These are phyloP conservation scores for Ogataea methylovora DNA, from an alignment of 805 yeast species.

Conservation along the genomic window DNA sequence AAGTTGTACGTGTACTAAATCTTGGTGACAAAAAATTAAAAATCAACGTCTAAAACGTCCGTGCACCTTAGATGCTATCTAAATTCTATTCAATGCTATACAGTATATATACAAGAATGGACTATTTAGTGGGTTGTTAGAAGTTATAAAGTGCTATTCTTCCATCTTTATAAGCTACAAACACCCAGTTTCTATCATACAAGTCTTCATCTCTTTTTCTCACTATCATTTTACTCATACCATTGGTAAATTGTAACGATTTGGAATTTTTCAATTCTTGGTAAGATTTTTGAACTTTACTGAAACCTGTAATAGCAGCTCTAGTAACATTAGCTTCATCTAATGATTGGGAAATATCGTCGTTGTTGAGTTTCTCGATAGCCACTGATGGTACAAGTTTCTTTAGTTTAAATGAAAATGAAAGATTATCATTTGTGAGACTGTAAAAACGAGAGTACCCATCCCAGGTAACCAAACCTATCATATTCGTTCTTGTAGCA, in stretches of 20 bases:
- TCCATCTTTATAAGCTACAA: constrained; percentile 27
- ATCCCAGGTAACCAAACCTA: constrained; percentile 45
- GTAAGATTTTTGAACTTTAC: constrained; percentile 14
- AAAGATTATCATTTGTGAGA: constrained; percentile 8
- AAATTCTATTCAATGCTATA: no score
- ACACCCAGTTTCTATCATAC: constrained; percentile 18
- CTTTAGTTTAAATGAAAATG: constrained; percentile 18
- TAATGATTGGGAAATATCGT: background rate
- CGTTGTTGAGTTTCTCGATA: constrained; percentile 4
- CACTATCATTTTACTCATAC: constrained; percentile 24
- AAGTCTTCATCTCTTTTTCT: constrained; percentile 19
- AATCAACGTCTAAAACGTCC: no score
- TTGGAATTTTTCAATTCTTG: constrained; percentile 4
- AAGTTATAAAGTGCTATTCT: constrained; percentile 17
- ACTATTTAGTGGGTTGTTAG: background rate
- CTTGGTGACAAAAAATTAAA: no score
- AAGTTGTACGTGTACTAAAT: no score
- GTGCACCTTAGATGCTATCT: no score
- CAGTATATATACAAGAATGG: background rate
- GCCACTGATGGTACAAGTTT: constrained; percentile 18
- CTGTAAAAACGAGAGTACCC: constrained; percentile 32
- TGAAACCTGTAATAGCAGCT: constrained; percentile 14
- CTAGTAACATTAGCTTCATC: background rate
- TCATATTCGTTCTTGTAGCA: constrained; percentile 1
- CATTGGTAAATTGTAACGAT: constrained; percentile 17